Evolutionary conservation across 2,329 filamentous ascomycete genomes (phyloP).

Genomic region (Thielaviopsis euricoi): DNA sequence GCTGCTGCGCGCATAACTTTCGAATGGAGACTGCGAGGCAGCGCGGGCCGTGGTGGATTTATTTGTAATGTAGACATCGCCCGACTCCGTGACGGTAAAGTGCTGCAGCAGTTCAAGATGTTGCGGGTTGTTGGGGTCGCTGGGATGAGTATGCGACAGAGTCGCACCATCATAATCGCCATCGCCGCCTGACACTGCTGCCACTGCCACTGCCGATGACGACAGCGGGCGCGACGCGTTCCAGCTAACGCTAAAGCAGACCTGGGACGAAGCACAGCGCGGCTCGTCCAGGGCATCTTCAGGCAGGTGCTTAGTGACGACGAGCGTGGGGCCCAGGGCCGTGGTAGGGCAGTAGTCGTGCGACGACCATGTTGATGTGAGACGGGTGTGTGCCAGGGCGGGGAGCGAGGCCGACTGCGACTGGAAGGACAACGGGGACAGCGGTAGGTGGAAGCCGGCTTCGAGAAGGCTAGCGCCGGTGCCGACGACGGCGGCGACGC

Average conservation of each 20-base stretch:
- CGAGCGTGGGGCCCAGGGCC: neutral
- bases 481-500: slow-evolving; percentile 1
- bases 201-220: neutral
- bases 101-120: neutral
- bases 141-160: neutral
- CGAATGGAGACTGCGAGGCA: neutral
- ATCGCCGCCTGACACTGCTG: neutral
- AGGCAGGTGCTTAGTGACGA: neutral
- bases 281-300: neutral
- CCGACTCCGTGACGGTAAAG: slow-evolving; percentile 2
- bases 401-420: neutral
- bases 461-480: slow-evolving; percentile 5
- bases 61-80: slow-evolving; percentile 3
- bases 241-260: slow-evolving; percentile 5
- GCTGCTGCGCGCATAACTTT: neutral
- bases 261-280: neutral
- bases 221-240: slow-evolving; percentile 1
- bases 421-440: neutral
- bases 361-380: neutral
- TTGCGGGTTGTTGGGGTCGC: neutral
- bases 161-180: neutral
- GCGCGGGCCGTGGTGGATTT: neutral
- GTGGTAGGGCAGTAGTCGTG: neutral
- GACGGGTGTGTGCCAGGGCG: neutral
- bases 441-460: slow-evolving; percentile 3